Conservation (phyloP, 176 grass and related monocot genomes). For the Bothriochloa decipiens region DNA sequence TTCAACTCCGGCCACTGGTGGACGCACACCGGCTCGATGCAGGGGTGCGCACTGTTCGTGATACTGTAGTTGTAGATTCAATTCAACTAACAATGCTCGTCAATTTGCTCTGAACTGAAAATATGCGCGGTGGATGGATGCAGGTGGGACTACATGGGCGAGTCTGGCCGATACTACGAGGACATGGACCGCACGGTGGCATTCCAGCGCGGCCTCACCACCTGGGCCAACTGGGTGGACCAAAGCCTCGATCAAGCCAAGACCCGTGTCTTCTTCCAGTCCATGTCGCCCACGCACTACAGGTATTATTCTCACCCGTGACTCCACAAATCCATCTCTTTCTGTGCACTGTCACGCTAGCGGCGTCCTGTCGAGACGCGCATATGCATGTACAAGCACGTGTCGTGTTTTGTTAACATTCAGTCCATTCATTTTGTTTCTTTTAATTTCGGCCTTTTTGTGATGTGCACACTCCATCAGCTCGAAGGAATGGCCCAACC, state of each 20-base stretch:
- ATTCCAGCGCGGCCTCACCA: conserved; percentile 75
- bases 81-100: background rate
- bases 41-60: conserved; percentile 66
- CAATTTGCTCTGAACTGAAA: background rate
- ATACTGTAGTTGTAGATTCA: background rate
- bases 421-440: background rate
- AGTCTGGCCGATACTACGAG: conserved; percentile 58
- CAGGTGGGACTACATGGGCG: conserved; percentile 95
- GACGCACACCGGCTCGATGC: conserved; percentile 84
- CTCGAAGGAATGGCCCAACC: conserved; percentile 59
- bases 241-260: conserved; percentile 60
- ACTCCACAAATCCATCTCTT: background rate
- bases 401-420: background rate
- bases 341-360: background rate
- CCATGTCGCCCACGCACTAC: conserved; percentile 91
- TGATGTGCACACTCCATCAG: background rate
- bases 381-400: background rate
- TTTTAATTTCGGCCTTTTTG: background rate
- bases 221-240: conserved; percentile 71
- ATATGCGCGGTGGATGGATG: background rate
- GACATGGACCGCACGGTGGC: conserved; percentile 88
- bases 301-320: conserved; percentile 50
- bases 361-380: background rate
- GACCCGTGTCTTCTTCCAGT: conserved; percentile 90
- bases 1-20: conserved; percentile 99